These are phyloP conservation scores for Boletus barrowsii DNA, from an alignment of 768 basidiomycete genomes.

Conservation along the genomic window DNA sequence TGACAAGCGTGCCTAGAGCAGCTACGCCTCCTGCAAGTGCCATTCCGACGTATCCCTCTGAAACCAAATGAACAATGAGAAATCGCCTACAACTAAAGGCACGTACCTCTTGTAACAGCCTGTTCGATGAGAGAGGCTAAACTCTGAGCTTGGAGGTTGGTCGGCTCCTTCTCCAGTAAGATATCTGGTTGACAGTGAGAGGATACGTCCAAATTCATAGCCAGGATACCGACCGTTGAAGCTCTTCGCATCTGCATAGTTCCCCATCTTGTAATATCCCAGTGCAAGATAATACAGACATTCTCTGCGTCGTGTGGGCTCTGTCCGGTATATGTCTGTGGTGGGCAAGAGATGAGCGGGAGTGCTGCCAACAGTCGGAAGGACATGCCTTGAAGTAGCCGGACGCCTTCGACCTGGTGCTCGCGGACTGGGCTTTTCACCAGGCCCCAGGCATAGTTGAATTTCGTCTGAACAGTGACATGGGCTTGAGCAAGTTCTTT, in stretches of 20 bases:
- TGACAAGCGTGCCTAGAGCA: constrained; percentile 71
- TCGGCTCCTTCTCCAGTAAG: constrained; percentile 87
- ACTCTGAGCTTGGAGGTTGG: constrained; percentile 90
- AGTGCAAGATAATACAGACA: constrained; percentile 96
- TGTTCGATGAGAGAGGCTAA: constrained; percentile 82
- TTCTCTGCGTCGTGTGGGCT: constrained; percentile 84
- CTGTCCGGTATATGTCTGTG: constrained; percentile 86
- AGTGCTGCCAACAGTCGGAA: not conserved
- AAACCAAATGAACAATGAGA: not conserved
- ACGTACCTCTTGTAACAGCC: constrained; percentile 74
- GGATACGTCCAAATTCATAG: not conserved
- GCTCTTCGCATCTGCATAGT: constrained; percentile 86
- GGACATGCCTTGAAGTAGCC: constrained; percentile 76
- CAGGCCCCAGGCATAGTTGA: constrained; percentile 96
- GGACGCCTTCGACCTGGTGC: constrained; percentile 90
- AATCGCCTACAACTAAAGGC: not conserved
- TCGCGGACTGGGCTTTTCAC: constrained; percentile 86
- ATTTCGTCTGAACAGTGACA: constrained; percentile 91
- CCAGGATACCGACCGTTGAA: constrained; percentile 74
- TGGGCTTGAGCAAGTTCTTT: constrained; percentile 82
- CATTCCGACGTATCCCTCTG: constrained; percentile 99
- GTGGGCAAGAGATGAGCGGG: constrained; percentile 8
- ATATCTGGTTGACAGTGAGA: constrained; percentile 49
- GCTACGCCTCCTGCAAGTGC: constrained; percentile 90
- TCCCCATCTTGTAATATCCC: constrained; percentile 95